Percentiles rank a stretch among this genome's conserved stretches.
These are phyloP conservation scores for Puccinia hordei DNA, from an alignment of 1,284 basidiomycete species.

Conservation along the genomic window DNA sequence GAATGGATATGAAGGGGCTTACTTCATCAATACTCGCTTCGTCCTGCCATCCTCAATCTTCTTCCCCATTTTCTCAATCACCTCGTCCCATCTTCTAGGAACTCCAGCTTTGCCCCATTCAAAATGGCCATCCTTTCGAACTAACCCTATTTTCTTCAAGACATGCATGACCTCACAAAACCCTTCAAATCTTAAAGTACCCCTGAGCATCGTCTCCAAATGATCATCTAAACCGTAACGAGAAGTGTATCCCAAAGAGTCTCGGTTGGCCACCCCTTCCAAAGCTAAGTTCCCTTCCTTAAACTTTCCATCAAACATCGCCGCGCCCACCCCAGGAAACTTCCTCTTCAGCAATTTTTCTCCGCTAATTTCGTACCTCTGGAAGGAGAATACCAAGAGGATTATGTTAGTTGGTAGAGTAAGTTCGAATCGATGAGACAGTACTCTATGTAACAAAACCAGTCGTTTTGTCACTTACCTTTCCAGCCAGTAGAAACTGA, in stretches of 20 bases:
- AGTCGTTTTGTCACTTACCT: constrained; percentile 61
- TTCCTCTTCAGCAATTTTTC: constrained; percentile 65
- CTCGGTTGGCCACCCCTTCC: constrained; percentile 85
- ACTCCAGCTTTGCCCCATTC: not conserved
- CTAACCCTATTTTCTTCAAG: constrained; percentile 74
- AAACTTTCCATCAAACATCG: constrained; percentile 66
- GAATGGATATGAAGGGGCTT: constrained; percentile 50
- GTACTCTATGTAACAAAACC: constrained; percentile 51
- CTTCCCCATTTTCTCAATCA: constrained; percentile 56
- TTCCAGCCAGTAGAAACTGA: constrained; percentile 67
- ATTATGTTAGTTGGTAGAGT: constrained; percentile 50
- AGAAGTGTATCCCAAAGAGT: constrained; percentile 75
- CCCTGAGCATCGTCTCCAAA: constrained; percentile 74
- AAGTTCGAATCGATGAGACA: constrained; percentile 52
- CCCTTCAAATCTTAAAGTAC: constrained; percentile 85
- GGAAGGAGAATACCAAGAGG: constrained; percentile 53
- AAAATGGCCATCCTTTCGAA: constrained; percentile 58
- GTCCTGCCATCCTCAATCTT: constrained; percentile 52
- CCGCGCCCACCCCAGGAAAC: constrained; percentile 66
- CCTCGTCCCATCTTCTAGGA: constrained; percentile 54
- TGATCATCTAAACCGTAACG: constrained; percentile 68
- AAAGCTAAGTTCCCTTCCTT: constrained; percentile 64
- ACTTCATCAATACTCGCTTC: constrained; percentile 60
- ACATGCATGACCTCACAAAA: constrained; percentile 75
- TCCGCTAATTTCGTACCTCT: constrained; percentile 66